phyloP scores from a whole-genome alignment of 108 stramenopile species.

The Pseudonitzschia pungens region DNA sequence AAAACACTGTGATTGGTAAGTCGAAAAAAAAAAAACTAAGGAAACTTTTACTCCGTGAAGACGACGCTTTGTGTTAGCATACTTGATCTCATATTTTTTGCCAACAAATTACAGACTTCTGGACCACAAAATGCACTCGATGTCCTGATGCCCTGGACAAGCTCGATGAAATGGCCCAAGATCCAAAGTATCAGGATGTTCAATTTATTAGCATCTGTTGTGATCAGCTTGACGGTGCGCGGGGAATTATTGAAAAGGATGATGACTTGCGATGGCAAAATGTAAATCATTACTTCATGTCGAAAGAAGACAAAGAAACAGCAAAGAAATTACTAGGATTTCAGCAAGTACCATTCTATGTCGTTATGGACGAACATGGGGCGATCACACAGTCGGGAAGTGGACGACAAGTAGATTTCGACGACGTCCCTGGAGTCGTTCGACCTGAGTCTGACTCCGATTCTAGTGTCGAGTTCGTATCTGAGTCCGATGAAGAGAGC shows the following conservation, averaged over 20 bases:
- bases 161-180: slow-evolving; percentile 54
- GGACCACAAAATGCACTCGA: slow-evolving; percentile 85
- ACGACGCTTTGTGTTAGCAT: too few relatives aligned
- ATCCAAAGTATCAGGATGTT: slow-evolving; percentile 64
- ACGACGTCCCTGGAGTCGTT: slow-evolving; percentile 40
- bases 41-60: too few relatives aligned
- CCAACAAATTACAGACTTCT: slow-evolving; percentile 81
- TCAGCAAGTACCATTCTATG: slow-evolving; percentile 81
- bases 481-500: not conserved
- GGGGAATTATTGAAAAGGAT: slow-evolving; percentile 77
- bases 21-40: too few relatives aligned
- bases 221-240: slow-evolving; percentile 80
- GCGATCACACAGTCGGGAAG: slow-evolving; percentile 74
- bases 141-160: slow-evolving; percentile 85
- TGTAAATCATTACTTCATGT: slow-evolving; percentile 80
- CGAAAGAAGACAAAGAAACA: slow-evolving; percentile 65
- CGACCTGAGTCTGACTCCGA: not conserved
- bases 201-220: slow-evolving; percentile 82
- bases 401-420: slow-evolving; percentile 68
- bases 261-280: slow-evolving; percentile 70
- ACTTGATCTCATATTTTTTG: too few relatives aligned
- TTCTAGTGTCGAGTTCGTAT: not conserved
- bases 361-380: slow-evolving; percentile 71
- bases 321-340: slow-evolving; percentile 80
- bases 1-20: slow-evolving; percentile 79